Base-by-base conservation (phyloP, 2,329 filamentous ascomycete species). In the Stachybotrys chlorohalonatus region DNA sequence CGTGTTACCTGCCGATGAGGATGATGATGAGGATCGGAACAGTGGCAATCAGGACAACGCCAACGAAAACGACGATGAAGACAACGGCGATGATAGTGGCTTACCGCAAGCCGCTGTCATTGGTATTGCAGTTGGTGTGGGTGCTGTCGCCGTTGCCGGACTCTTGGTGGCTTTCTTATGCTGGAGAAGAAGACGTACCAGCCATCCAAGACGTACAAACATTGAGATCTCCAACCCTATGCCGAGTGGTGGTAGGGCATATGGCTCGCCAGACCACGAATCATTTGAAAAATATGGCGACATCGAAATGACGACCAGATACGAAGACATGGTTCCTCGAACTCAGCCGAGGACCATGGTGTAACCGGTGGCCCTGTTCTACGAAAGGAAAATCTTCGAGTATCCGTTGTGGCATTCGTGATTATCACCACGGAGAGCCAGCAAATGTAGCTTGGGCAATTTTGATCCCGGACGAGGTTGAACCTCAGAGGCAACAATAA, bases 241-340 rank as follows among this genome's bases (percentile, higher is more conserved):
- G 63, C 72, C 75, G 4, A 74, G 70, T 15, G 70, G 74, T 5
- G 76, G 75, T 13, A 70, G 63, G 17, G 60, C 63, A 17, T 75
- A 72, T 54, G 68, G 70, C 36, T 64, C 60, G 7, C 63, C 68
- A 17, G 70, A 71, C 31, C 64, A 69, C 56, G 62, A 63, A 52
- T 68, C 67, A n/a, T 66, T 68, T 49, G 72, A 75, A 54, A 66
- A 70, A 49, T 68, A 68, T 11, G 66, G 69, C 50, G 77, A 79
- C 50, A 70, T 82, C 48, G 79, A 83, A 59, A 69, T 76, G 62
- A 75, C 75, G 56, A 74, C 78, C 4, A 73, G 78, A 47, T 83
- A 83, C 58, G 80, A 83, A 64, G 80, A 83, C 58, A 79, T 82
- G 78, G 61, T 79, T 24, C 79, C 79, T 31, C 70, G 78, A 49